Conservation (phyloP, 768 basidiomycete genomes). For the Lyophyllum shimeji region DNA sequence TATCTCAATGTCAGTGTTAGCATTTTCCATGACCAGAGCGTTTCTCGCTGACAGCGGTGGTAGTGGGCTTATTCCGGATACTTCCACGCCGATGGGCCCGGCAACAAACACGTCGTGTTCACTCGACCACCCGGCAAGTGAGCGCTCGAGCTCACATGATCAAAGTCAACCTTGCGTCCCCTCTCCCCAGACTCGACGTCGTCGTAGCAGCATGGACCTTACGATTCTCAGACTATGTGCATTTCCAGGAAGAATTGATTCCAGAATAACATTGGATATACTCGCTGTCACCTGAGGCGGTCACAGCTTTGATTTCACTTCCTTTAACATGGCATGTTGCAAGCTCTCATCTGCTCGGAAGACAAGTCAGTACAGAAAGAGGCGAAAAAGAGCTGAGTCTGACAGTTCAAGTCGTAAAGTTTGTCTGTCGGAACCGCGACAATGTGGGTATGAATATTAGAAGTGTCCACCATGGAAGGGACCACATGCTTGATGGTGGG, state of each 20-base stretch:
- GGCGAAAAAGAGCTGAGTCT: conserved; percentile 26
- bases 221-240: not conserved
- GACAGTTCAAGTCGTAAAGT: conserved; percentile 83
- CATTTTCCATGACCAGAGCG: not conserved
- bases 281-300: not conserved
- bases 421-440: conserved; percentile 69
- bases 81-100: conserved; percentile 1
- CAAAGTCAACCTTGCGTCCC: not conserved
- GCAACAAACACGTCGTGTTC: conserved; percentile 7
- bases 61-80: conserved; percentile 13
- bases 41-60: not conserved
- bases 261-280: not conserved
- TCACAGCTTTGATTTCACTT: conserved; percentile 15
- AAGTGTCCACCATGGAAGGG: conserved; percentile 88
- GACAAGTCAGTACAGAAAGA: not conserved
- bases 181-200: not conserved
- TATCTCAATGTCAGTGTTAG: conserved; percentile 12
- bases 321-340: conserved; percentile 30
- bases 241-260: not conserved
- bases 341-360: conserved; percentile 32
- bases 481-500: conserved; percentile 75
- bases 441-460: conserved; percentile 63
- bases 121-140: conserved; percentile 2
- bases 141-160: not conserved
- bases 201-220: not conserved